Evolutionary conservation across 176 grass and related monocot genomes (phyloP).

Genomic region (Phragmites australis): DNA sequence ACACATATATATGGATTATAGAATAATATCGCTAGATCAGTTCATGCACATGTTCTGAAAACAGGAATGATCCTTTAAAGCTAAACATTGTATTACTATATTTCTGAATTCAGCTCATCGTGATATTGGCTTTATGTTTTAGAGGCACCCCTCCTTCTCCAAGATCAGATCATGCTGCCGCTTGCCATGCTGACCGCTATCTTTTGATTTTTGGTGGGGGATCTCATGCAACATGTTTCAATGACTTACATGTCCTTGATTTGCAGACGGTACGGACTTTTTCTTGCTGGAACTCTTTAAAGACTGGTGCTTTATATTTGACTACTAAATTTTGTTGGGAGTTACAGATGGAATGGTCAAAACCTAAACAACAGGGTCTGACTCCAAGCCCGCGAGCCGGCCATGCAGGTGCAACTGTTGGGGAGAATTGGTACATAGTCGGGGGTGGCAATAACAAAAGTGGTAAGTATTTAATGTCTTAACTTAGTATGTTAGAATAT

Average conservation of each 20-base stretch:
- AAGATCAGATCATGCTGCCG: conserved; percentile 91
- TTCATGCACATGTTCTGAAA: not conserved
- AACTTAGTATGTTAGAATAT: conserved; percentile 27
- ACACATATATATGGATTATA: not conserved
- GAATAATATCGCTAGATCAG: not conserved
- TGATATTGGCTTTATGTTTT: conserved; percentile 39
- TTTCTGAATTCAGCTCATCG: conserved; percentile 25
- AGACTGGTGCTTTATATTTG: conserved; percentile 3
- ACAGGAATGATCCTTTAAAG: not conserved
- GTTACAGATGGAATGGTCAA: conserved; percentile 89
- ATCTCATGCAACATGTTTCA: conserved; percentile 94
- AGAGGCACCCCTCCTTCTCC: conserved; percentile 90
- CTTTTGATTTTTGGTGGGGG: conserved; percentile 98
- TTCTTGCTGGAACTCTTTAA: not conserved
- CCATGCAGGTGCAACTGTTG: conserved; percentile 77
- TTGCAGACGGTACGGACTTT: conserved; percentile 72
- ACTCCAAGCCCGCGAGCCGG: conserved; percentile 85
- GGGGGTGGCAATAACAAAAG: conserved; percentile 96
- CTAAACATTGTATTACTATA: not conserved
- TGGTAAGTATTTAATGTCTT: conserved; percentile 50
- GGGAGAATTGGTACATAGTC: conserved; percentile 94
- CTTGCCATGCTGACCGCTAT: conserved; percentile 87
- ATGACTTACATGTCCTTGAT: conserved; percentile 96
- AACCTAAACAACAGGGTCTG: conserved; percentile 72
- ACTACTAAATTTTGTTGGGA: conserved; percentile 35